Conservation (phyloP, 1,284 basidiomycete species). For the Heterobasidion occidentale region DNA sequence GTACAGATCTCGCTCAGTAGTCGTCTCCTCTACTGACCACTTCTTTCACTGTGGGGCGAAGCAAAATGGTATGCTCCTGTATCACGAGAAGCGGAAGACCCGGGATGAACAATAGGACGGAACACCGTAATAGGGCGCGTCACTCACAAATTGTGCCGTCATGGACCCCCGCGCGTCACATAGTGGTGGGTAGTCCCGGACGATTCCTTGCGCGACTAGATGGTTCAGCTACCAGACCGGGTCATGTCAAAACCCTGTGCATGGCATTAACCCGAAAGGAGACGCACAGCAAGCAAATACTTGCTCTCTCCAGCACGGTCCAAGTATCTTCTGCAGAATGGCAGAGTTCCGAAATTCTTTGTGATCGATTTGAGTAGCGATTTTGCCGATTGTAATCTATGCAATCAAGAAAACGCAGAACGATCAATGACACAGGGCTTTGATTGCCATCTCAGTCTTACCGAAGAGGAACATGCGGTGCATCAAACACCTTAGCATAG, state of each 20-base stretch:
- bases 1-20: constrained; percentile 37
- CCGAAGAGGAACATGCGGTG: constrained; percentile 67
- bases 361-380: constrained; percentile 85
- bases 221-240: constrained; percentile 66
- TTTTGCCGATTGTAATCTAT: constrained; percentile 79
- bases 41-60: constrained; percentile 84
- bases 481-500: constrained; percentile 73
- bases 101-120: background rate
- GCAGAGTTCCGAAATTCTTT: constrained; percentile 91
- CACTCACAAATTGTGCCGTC: constrained; percentile 89
- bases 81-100: background rate
- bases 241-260: background rate
- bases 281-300: constrained; percentile 83
- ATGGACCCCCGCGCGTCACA: constrained; percentile 72
- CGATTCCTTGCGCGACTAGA: constrained; percentile 82
- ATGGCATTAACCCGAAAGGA: background rate
- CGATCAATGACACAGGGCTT: background rate
- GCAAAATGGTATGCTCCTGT: constrained; percentile 88
- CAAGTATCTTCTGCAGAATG: constrained; percentile 93
- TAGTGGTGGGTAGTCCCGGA: constrained; percentile 93
- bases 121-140: background rate
- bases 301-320: constrained; percentile 93
- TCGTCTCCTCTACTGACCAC: constrained; percentile 93
- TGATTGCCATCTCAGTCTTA: constrained; percentile 21
- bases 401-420: background rate